These are phyloP conservation scores for Tricholoma furcatifolium DNA, from an alignment of 768 basidiomycete species.

Conservation along the genomic window DNA sequence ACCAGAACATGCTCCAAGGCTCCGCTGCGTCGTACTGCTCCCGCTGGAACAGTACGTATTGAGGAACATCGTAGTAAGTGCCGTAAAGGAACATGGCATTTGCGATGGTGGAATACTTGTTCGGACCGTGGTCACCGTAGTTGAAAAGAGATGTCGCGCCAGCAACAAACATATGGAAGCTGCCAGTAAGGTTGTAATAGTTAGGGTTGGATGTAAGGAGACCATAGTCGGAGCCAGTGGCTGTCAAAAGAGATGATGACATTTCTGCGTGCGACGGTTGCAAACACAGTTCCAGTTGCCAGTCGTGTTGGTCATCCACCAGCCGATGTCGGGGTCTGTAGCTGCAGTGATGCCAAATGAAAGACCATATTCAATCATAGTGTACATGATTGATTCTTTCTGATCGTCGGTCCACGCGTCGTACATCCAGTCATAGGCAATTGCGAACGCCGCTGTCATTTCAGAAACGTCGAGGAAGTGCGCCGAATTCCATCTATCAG, in stretches of 20 bases:
- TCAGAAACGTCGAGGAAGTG: slow-evolving; percentile 97
- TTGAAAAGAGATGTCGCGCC: slow-evolving; percentile 88
- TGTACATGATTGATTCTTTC: slow-evolving; percentile 62
- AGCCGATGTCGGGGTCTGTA: slow-evolving; percentile 50
- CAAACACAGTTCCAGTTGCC: slow-evolving; percentile 99
- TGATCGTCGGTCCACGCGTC: slow-evolving; percentile 45
- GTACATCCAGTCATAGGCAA: slow-evolving; percentile 97
- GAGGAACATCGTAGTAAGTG: slow-evolving; percentile 62
- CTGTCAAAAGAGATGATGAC: slow-evolving; percentile 75
- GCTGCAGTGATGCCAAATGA: slow-evolving; percentile 58
- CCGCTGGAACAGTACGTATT: slow-evolving; percentile 86
- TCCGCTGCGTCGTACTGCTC: slow-evolving; percentile 82
- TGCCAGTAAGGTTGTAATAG: slow-evolving; percentile 61
- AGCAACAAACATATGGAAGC: slow-evolving; percentile 86
- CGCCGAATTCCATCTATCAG: slow-evolving; percentile 76
- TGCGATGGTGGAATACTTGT: slow-evolving; percentile 94
- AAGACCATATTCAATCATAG: slow-evolving; percentile 80
- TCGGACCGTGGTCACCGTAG: slow-evolving; percentile 85
- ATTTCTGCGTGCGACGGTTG: slow-evolving; percentile 94
- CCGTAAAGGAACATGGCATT: slow-evolving; percentile 85
- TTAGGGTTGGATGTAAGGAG: slow-evolving; percentile 71
- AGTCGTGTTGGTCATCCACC: slow-evolving; percentile 73
- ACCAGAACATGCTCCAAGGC: slow-evolving; percentile 92
- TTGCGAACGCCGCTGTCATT: slow-evolving; percentile 82
- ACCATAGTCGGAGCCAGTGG: slow-evolving; percentile 82